Conservation (phyloP, 1,284 basidiomycete species). For the Ceratobasidium sp. region DNA sequence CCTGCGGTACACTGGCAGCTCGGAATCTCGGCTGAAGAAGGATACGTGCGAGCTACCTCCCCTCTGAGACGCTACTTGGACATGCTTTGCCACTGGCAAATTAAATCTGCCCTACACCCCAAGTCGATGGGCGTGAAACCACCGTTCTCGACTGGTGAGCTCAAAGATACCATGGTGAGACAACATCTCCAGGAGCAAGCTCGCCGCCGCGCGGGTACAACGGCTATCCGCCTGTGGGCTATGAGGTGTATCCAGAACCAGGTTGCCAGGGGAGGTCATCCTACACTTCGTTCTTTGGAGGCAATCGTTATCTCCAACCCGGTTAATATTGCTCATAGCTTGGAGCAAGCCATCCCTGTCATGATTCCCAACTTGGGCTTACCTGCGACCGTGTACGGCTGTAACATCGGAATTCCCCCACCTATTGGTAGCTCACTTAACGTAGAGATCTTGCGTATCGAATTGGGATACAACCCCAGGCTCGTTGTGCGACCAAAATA, state of each 20-base stretch:
- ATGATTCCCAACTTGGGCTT: conserved; percentile 29
- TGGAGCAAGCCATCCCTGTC: conserved; percentile 16
- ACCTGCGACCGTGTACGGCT: conserved; percentile 17
- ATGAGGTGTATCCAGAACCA: conserved; percentile 36
- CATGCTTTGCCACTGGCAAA: conserved; percentile 92
- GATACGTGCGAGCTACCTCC: conserved; percentile 88
- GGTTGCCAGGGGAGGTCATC: conserved; percentile 25
- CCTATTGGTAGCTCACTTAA: conserved; percentile 38
- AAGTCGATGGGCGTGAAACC: conserved; percentile 38
- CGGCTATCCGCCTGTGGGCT: conserved; percentile 31
- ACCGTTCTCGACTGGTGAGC: conserved; percentile 34
- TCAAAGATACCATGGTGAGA: conserved; percentile 49
- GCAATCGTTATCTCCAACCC: conserved; percentile 13
- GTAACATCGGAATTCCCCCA: conserved; percentile 7
- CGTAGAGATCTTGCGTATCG: conserved; percentile 19
- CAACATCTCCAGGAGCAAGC: conserved; percentile 54
- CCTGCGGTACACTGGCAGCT: conserved; percentile 79
- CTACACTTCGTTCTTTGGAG: conserved; percentile 24
- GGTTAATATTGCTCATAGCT: conserved; percentile 9
- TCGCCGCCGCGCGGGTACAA: conserved; percentile 51
- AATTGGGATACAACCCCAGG: conserved; percentile 34
- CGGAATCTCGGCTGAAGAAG: conserved; percentile 77
- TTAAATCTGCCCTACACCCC: conserved; percentile 79
- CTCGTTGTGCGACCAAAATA: neutral
- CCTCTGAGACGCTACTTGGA: conserved; percentile 91